Percentiles rank a stretch among this genome's conserved stretches.
These are phyloP conservation scores for Beauveria medogensis DNA, from an alignment of 2,329 filamentous ascomycete genomes.

Conservation along the genomic window DNA sequence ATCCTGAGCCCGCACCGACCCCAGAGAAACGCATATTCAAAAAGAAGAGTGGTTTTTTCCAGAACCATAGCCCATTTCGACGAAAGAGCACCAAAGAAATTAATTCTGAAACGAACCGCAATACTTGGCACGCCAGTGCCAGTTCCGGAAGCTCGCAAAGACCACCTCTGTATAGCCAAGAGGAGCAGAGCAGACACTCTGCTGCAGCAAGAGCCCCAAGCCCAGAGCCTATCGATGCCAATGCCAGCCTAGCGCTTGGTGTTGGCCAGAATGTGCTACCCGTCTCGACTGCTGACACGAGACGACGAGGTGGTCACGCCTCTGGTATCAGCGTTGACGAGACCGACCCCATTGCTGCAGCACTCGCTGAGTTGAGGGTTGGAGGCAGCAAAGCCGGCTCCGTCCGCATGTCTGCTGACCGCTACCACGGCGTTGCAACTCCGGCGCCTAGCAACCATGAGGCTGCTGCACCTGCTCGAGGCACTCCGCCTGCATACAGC, in stretches of 20 bases:
- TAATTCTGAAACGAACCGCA: constrained; percentile 38
- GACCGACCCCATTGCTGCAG: constrained; percentile 81
- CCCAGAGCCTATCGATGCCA: constrained; percentile 81
- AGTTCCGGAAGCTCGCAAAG: constrained; percentile 26
- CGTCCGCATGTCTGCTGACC: constrained; percentile 84
- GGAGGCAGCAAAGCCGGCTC: constrained; percentile 68
- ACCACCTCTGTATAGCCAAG: constrained; percentile 31
- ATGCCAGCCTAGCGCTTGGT: constrained; percentile 87
- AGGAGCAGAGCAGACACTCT: constrained; percentile 18
- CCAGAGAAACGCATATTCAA: constrained; percentile 61
- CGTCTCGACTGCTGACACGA: constrained; percentile 69
- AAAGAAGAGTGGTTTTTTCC: constrained; percentile 81
- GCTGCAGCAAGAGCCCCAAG: constrained; percentile 44
- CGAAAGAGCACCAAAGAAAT: constrained; percentile 80
- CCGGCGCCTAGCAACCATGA: constrained; percentile 51
- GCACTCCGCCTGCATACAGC: constrained; percentile 83
- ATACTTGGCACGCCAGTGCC: constrained; percentile 48
- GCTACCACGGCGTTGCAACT: constrained; percentile 87
- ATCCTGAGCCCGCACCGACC: constrained; percentile 36
- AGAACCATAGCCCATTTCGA: constrained; percentile 84
- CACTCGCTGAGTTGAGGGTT: constrained; percentile 86
- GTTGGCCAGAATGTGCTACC: constrained; percentile 95
- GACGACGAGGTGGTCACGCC: constrained; percentile 22
- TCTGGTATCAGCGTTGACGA: constrained; percentile 46
- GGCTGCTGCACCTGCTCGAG: constrained; percentile 51